Evolutionary conservation across 169 alveolate genomes (phyloP), one percentile per base, ranked within the genome.

Genomic region (Plasmodium gaboni): DNA sequence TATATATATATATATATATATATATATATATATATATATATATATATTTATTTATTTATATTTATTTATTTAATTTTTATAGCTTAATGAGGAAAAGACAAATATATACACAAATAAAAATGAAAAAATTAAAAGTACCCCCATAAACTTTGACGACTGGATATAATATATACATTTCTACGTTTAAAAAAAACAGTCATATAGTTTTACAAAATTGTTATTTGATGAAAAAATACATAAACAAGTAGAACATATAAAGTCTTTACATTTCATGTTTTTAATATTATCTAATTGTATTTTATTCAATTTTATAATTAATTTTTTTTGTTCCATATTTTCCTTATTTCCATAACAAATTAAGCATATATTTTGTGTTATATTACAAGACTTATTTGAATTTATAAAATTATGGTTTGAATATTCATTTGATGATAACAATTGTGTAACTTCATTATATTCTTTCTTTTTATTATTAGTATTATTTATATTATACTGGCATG

Each of bases 291-390:
- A 55, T 44, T 83, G 91, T 68, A 83, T 42, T 59, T 83, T 83
- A 28, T 83, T 53, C 91, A 83, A 19, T 63, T 69, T 83, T 68
- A 55, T 68, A 68, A 83, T 83, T 32, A 83, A 83, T 15, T 7
- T 19, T 59, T 67, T 83, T 57, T 83, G 74, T 67, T 83, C 91
- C 42, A 28, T 6, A 53, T 71, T 83, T 61, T 83, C 91, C 72
- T 83, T 83, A 68, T 83, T 83, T 5, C 91, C 91, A 9, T 50
- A 55, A 63, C 91, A 83, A 44, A 83, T 83, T 26, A 17, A 68
- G 15, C 91, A 83, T 8, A 28, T 28, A 28, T 28, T 28, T 28
- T 32, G 19, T 5, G 68, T 32, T 2, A 15, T 44, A 26, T 28
- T 76, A 7, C 53, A 59, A 50, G 19, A 38, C 24, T 17, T 65